Evolutionary conservation across 768 basidiomycete species (phyloP).

Genomic region (Tubosaeta sp.): DNA sequence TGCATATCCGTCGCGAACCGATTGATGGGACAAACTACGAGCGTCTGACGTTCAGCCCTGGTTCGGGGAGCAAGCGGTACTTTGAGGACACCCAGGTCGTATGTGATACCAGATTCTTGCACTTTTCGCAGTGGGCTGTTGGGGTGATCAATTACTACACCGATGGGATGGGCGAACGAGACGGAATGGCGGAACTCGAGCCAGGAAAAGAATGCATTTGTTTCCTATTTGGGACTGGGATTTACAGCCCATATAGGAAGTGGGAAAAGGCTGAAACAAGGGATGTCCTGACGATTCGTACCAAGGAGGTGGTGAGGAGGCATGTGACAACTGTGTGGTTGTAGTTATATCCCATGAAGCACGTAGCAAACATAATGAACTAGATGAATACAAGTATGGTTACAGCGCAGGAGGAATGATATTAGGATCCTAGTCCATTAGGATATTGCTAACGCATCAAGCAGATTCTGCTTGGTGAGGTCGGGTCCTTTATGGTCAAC

Average conservation of each 20-base stretch:
- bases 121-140: constrained; percentile 22
- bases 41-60: constrained; percentile 12
- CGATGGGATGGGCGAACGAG: constrained; percentile 12
- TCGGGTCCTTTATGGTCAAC: no score
- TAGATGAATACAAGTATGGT: no score
- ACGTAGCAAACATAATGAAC: no score
- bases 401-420: no score
- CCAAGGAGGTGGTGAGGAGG: constrained; percentile 13
- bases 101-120: constrained; percentile 18
- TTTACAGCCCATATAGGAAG: constrained; percentile 16
- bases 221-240: constrained; percentile 20
- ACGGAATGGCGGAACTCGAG: constrained; percentile 11
- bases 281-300: constrained; percentile 16
- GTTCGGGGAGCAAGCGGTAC: constrained; percentile 9
- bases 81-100: constrained; percentile 13
- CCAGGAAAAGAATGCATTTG: constrained; percentile 15
- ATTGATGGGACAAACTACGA: constrained; percentile 9
- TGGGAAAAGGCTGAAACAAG: constrained; percentile 20
- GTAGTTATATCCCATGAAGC: not conserved
- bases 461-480: no score
- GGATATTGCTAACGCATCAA: no score
- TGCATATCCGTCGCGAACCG: constrained; percentile 12
- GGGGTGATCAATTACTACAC: constrained; percentile 23
- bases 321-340: constrained; percentile 15
- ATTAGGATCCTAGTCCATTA: no score